Evolutionary conservation across 108 stramenopile genomes (phyloP).

Genomic region (Discostella stelligeroides): DNA sequence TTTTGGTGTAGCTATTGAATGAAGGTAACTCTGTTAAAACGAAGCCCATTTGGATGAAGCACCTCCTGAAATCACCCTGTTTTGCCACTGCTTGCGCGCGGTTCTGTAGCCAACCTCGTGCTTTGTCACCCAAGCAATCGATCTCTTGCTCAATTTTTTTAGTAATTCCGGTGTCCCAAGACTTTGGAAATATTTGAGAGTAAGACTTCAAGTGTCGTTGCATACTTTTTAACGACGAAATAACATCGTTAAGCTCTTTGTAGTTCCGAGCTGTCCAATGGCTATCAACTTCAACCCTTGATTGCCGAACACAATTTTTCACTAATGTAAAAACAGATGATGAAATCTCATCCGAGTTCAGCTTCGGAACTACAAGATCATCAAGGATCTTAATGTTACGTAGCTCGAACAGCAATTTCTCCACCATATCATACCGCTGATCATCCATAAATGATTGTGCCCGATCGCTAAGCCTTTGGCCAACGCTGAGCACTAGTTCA

Average conservation of each 20-base stretch:
- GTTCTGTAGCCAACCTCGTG: slow-evolving; percentile 26
- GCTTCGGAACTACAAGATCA: slow-evolving; percentile 52
- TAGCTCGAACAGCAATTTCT: slow-evolving; percentile 42
- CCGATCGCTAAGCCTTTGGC: slow-evolving; percentile 25
- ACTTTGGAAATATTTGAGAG: slow-evolving; percentile 49
- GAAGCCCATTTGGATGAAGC: no score
- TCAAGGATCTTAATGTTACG: slow-evolving; percentile 38
- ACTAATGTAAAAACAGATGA: slow-evolving; percentile 37
- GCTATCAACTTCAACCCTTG: slow-evolving; percentile 48
- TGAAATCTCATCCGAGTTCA: slow-evolving; percentile 32
- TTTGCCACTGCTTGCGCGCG: slow-evolving; percentile 47
- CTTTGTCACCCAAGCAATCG: slow-evolving; percentile 46
- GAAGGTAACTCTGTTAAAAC: slow-evolving; percentile 57
- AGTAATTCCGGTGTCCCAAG: slow-evolving; percentile 58
- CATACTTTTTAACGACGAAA: slow-evolving; percentile 59
- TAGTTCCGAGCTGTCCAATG: slow-evolving; percentile 52
- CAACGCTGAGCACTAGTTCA: slow-evolving; percentile 31
- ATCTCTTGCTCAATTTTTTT: slow-evolving; percentile 54
- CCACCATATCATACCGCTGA: slow-evolving; percentile 53
- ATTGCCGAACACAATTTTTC: slow-evolving; percentile 44
- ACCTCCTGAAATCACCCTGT: slow-evolving; percentile 51
- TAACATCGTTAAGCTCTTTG: no score
- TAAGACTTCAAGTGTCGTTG: slow-evolving; percentile 54
- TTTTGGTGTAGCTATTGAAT: slow-evolving; percentile 52
- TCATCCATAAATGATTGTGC: slow-evolving; percentile 43